These are phyloP conservation scores for Balamuthia mandrillaris DNA, from an alignment of 208 protist genomes.

Conservation along the genomic window DNA sequence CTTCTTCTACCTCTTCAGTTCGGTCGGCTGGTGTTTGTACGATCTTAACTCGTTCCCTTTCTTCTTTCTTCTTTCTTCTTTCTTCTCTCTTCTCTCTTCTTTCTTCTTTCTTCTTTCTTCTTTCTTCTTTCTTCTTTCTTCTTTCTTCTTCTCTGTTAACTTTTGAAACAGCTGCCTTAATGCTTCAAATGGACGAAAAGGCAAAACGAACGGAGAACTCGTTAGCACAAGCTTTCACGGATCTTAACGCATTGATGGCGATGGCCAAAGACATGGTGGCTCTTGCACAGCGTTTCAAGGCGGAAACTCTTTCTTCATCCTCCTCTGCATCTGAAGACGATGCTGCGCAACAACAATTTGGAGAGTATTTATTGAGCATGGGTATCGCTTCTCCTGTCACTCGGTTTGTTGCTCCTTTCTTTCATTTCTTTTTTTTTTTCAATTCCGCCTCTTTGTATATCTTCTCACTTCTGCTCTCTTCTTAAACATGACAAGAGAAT, in stretches of 20 bases:
- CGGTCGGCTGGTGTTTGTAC: too few species aligned
- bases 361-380: conserved; percentile 40
- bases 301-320: too few species aligned
- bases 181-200: conserved; percentile 36
- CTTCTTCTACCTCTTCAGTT: too few species aligned
- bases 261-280: conserved; percentile 56
- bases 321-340: background rate
- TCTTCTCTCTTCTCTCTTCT: too few species aligned
- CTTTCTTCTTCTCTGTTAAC: too few species aligned
- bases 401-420: conserved; percentile 34
- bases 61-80: too few species aligned
- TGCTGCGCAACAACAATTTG: background rate
- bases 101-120: too few species aligned
- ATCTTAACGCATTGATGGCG: conserved; percentile 53
- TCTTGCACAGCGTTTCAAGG: background rate
- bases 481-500: too few species aligned
- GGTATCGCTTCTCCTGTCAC: conserved; percentile 59
- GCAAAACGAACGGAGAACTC: conserved; percentile 32
- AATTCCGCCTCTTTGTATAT: background rate
- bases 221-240: conserved; percentile 47
- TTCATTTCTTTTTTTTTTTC: background rate
- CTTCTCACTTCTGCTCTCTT: background rate
- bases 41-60: too few species aligned
- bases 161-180: conserved; percentile 42
- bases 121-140: too few species aligned